Conservation (phyloP, 352 stramenopile genomes). For the Phytophthora palmivora region DNA sequence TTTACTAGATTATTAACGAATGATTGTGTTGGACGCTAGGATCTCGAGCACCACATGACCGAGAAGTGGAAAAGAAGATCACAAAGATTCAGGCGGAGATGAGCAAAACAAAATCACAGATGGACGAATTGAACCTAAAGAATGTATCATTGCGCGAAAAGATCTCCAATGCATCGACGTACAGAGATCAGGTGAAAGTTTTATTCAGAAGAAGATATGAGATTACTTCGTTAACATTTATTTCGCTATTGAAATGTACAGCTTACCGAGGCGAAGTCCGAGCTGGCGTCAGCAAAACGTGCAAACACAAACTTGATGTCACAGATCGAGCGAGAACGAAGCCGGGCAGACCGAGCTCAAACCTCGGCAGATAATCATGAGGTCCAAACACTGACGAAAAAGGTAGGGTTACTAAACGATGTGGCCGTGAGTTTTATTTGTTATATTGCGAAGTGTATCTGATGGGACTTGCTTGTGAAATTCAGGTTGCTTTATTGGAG, state of each 20-base stretch:
- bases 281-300: conserved; percentile 51
- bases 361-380: conserved; percentile 43
- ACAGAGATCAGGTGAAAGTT: conserved; percentile 72
- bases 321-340: conserved; percentile 51
- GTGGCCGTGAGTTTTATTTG: not conserved
- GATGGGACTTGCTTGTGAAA: not conserved
- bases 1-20: conserved; percentile 4
- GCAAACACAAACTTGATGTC: conserved; percentile 60
- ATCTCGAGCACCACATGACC: conserved; percentile 69
- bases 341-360: conserved; percentile 38
- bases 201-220: not conserved
- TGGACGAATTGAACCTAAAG: conserved; percentile 82
- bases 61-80: conserved; percentile 83
- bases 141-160: conserved; percentile 80
- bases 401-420: conserved; percentile 39
- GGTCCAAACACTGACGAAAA: conserved; percentile 42
- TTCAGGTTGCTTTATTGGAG: conserved; percentile 44
- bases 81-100: conserved; percentile 71
- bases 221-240: conserved; percentile 8
- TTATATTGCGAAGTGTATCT: not conserved
- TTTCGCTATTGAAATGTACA: conserved; percentile 35
- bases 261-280: conserved; percentile 67
- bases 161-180: conserved; percentile 58
- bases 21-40: conserved; percentile 28
- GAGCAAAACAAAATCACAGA: conserved; percentile 68